Percentiles rank a stretch among this genome's conserved stretches.
Conservation (phyloP, 495 filamentous ascomycete species). For the Neurospora sublineolata region DNA sequence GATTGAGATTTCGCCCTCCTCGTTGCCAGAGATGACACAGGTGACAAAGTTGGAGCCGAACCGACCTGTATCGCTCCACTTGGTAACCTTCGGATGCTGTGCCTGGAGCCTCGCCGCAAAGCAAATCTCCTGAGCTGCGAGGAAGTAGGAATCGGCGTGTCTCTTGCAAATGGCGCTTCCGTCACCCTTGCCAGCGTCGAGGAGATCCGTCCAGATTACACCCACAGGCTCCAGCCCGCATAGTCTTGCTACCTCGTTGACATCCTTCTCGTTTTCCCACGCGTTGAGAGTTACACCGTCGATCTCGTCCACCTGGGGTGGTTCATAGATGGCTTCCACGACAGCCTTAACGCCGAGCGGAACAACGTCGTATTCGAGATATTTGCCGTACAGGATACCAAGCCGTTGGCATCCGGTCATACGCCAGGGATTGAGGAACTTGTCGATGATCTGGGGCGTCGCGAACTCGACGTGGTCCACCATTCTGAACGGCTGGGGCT, state of each 20-base stretch:
- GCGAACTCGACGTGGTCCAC: conserved; percentile 98
- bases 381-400: conserved; percentile 84
- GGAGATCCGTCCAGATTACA: conserved; percentile 88
- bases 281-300: conserved; percentile 81
- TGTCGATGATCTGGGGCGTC: conserved; percentile 67
- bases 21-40: conserved; percentile 85
- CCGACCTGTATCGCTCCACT: conserved; percentile 90
- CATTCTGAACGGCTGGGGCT: conserved; percentile 91
- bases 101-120: conserved; percentile 85
- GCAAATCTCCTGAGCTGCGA: conserved; percentile 82
- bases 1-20: conserved; percentile 75
- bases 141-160: conserved; percentile 88
- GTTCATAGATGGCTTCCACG: conserved; percentile 95
- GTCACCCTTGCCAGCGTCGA: conserved; percentile 69
- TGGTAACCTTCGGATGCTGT: conserved; percentile 76
- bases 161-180: conserved; percentile 88
- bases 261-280: conserved; percentile 77
- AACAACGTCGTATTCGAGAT: conserved; percentile 84
- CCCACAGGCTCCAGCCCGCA: conserved; percentile 88
- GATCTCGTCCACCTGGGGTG: conserved; percentile 80
- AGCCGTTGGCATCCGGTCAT: conserved; percentile 65
- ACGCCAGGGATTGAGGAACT: conserved; percentile 84
- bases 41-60: conserved; percentile 98
- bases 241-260: conserved; percentile 67
- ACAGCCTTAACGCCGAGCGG: conserved; percentile 92